Base-by-base conservation (phyloP, 1,139 yeast genomes). In the Debaryomyces subglobosus region DNA sequence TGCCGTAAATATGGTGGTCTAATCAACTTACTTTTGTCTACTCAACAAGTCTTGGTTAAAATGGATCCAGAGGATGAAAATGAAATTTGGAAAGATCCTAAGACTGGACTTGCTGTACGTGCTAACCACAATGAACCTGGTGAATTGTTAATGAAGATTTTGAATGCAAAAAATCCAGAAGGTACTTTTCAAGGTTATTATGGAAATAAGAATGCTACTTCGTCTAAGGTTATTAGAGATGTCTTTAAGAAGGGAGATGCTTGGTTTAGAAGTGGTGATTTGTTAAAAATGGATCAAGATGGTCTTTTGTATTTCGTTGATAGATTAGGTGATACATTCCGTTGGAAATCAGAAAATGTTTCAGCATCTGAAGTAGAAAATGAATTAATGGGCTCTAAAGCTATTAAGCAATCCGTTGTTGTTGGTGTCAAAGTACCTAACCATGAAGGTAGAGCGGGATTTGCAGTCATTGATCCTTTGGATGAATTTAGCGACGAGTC, bases 331-430 rank as follows among this genome's bases (percentile, higher is more conserved):
- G 99, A 94, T 64, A 92, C 98, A 0, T 94, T 88, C 74, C 80
- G 99, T 58, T 94, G 98, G 98, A 92, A 91, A 69, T 88, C 96
- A 2, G 99, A 94, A 70, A 92, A 94, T 68, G 97, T 94, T 32
- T 85, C 95, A 29, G 91, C 98, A 8, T 85, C 92, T 39, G 97
- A 94, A 68, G 97, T 94, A 37, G 98, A 92, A 65, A 89, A 86
- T 63, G 82, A 79, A 57, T 64, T 81, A 38, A 71, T 78, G 69
- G 88, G 87, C n/a, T 74, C 79, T 23, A 62, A 69, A 51, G 68
- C 71, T 8, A 71, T 90, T 50, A 74, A 76, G 51, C 89, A 89
- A 62, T 81, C 85, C 3, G 95, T 90, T 42, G 96, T 92, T 33
- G 97, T 92, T 39, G 99, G 98, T 18, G 91, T 91, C 15, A 77